Conservation (phyloP, 2,329 filamentous ascomycete genomes). For the Hypoxylon sp. region DNA sequence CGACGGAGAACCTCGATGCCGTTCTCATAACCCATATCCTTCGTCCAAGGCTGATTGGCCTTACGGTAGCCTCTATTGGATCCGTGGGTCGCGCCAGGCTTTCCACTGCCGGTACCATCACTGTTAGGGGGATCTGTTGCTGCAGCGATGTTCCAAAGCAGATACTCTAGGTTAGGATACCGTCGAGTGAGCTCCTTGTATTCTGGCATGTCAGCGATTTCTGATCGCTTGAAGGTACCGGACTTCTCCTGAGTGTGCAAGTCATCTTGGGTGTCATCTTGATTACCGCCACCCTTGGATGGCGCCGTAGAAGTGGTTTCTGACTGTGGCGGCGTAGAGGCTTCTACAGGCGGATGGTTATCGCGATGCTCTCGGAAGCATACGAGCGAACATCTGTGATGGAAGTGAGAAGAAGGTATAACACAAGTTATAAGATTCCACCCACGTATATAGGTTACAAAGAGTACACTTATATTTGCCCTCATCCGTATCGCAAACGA, state of each 20-base stretch:
- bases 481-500: conserved; percentile 63
- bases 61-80: conserved; percentile 50
- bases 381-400: conserved; percentile 67
- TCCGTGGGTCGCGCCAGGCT: conserved; percentile 16
- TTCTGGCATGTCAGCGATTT: conserved; percentile 49
- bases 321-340: not conserved
- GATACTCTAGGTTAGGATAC: conserved; percentile 47
- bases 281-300: not conserved
- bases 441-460: conserved; percentile 70
- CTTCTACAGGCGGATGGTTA: conserved; percentile 59
- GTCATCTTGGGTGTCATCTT: not conserved
- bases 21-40: conserved; percentile 68
- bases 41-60: conserved; percentile 64
- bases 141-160: conserved; percentile 49
- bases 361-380: conserved; percentile 67
- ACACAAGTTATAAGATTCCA: conserved; percentile 1
- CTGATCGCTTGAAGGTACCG: conserved; percentile 24
- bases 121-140: conserved; percentile 50
- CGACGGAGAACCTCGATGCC: conserved; percentile 67
- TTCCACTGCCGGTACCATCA: conserved; percentile 16
- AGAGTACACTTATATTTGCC: conserved; percentile 74
- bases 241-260: conserved; percentile 2
- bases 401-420: conserved; percentile 9
- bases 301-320: not conserved
- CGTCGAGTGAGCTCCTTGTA: conserved; percentile 48